These are phyloP conservation scores for Gilbertella persicaria DNA, from an alignment of 371 early-diverging fungal species.

Conservation along the genomic window DNA sequence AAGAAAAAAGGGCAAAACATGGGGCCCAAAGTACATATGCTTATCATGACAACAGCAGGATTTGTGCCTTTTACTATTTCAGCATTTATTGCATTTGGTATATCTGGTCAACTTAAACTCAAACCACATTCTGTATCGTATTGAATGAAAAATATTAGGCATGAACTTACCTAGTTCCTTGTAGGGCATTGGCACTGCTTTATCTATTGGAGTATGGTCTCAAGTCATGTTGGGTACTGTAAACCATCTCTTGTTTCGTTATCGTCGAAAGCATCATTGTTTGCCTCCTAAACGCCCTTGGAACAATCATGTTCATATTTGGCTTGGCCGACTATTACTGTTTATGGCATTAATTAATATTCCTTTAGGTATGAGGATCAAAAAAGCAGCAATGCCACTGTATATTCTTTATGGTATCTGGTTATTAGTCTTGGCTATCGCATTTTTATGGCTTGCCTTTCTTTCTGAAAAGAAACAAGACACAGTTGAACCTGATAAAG, in stretches of 20 bases:
- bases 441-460: constrained; percentile 22
- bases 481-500: not conserved
- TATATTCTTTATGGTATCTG: constrained; percentile 30
- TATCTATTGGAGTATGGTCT: constrained; percentile 27
- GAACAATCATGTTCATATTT: constrained; percentile 36
- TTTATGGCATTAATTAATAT: constrained; percentile 30
- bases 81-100: constrained; percentile 21
- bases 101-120: constrained; percentile 17
- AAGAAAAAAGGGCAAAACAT: constrained; percentile 25
- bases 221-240: constrained; percentile 31
- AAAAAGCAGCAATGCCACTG: constrained; percentile 5
- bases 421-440: constrained; percentile 7
- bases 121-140: constrained; percentile 34
- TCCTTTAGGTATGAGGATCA: constrained; percentile 37
- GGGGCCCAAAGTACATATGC: constrained; percentile 45
- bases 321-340: constrained; percentile 31
- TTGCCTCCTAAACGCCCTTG: constrained; percentile 24
- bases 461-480: constrained; percentile 11
- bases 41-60: constrained; percentile 30
- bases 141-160: not conserved
- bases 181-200: constrained; percentile 31
- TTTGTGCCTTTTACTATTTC: constrained; percentile 28
- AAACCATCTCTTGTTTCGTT: constrained; percentile 34
- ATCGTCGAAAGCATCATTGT: constrained; percentile 17
- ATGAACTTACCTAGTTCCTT: not conserved